A percentile compares a stretch with the other conserved stretches of the same genome.
phyloP scores from a whole-genome alignment of 495 filamentous ascomycete genomes.

The Aspergillus kassunensis region DNA sequence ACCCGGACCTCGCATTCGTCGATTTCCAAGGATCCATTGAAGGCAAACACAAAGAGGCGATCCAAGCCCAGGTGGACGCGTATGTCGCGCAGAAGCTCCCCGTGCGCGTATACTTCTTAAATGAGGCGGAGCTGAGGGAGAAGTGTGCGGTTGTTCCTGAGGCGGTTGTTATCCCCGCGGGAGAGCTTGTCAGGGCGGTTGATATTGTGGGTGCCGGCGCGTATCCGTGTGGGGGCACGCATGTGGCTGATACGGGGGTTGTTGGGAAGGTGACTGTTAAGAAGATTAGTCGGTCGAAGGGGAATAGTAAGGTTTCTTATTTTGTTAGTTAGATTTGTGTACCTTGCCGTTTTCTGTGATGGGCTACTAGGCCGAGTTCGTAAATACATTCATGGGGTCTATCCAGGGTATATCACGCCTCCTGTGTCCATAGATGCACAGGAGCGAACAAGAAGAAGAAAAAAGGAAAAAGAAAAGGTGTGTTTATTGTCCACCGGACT shows the following conservation, averaged over 20 bases:
- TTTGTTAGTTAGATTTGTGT: too few species aligned
- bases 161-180: conserved; percentile 47
- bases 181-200: conserved; percentile 50
- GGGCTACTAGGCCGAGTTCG: too few species aligned
- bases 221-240: conserved; percentile 65
- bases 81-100: conserved; percentile 46
- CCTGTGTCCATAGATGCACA: too few species aligned
- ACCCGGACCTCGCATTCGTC: conserved; percentile 54
- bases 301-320: conserved; percentile 53
- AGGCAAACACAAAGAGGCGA: conserved; percentile 52
- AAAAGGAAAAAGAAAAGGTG: too few species aligned
- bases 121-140: conserved; percentile 44
- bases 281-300: conserved; percentile 57
- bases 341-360: too few species aligned
- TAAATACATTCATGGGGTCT: too few species aligned
- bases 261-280: conserved; percentile 54
- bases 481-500: too few species aligned
- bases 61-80: conserved; percentile 52
- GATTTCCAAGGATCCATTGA: conserved; percentile 60
- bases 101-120: conserved; percentile 59
- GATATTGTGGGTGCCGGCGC: conserved; percentile 55
- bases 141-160: conserved; percentile 19
- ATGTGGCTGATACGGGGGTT: conserved; percentile 50
- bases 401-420: too few species aligned
- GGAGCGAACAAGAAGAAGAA: too few species aligned